These are phyloP conservation scores for Coccomyxa sp. DNA, from an alignment of 139 green algal genomes.

Conservation along the genomic window DNA sequence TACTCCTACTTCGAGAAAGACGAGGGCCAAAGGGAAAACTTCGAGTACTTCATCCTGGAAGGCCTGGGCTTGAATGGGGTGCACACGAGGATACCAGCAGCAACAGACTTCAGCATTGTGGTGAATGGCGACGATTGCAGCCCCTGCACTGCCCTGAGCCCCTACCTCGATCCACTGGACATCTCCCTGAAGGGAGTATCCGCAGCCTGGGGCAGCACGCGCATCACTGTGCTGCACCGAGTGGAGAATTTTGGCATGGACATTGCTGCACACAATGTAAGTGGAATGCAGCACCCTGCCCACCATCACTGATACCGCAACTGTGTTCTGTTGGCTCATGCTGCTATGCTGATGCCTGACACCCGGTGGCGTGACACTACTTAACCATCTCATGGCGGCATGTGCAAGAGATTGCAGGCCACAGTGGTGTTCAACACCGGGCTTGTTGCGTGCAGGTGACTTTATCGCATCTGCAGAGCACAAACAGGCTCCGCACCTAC, in stretches of 20 bases:
- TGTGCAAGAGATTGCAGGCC: too few relatives aligned
- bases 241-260: conserved; percentile 76
- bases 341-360: neutral
- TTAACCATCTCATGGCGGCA: neutral
- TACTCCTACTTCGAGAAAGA: conserved; percentile 75
- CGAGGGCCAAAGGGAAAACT: conserved; percentile 49
- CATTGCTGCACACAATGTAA: conserved; percentile 68
- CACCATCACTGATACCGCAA: neutral
- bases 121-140: conserved; percentile 49
- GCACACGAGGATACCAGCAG: neutral
- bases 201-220: neutral
- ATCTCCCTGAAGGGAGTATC: neutral
- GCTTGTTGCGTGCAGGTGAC: conserved; percentile 2
- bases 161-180: neutral
- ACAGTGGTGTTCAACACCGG: neutral
- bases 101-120: conserved; percentile 42
- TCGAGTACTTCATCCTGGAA: conserved; percentile 60
- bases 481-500: conserved; percentile 25
- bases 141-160: conserved; percentile 45
- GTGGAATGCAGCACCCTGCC: neutral
- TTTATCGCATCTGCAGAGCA: neutral
- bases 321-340: neutral
- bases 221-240: conserved; percentile 45
- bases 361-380: neutral
- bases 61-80: conserved; percentile 48